Conservation (phyloP, 495 filamentous ascomycete genomes). For the Chaetomium cochliodes region DNA sequence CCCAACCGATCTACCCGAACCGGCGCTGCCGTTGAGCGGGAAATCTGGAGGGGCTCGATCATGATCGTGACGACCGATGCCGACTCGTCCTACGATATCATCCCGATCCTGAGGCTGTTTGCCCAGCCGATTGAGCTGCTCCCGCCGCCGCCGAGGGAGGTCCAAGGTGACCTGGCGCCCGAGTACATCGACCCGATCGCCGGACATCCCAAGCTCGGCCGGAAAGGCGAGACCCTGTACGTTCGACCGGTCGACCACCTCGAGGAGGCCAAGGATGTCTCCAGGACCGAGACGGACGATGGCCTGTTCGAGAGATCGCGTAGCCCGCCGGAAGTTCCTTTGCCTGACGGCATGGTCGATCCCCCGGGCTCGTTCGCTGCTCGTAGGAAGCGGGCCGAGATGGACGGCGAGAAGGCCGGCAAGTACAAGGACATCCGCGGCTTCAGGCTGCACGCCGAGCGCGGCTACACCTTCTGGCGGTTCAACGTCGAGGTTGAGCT, state of each 20-base stretch:
- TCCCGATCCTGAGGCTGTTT: constrained; percentile 78
- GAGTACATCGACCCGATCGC: constrained; percentile 88
- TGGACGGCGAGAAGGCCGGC: constrained; percentile 72
- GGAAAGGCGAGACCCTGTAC: constrained; percentile 75
- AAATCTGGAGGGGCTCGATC: constrained; percentile 88
- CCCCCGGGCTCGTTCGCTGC: constrained; percentile 48
- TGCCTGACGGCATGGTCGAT: constrained; percentile 35
- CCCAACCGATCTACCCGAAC: constrained; percentile 33
- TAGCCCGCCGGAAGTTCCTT: constrained; percentile 41
- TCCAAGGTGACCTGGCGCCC: constrained; percentile 66
- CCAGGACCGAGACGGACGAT: constrained; percentile 69
- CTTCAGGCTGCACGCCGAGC: constrained; percentile 78
- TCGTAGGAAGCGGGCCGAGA: constrained; percentile 45
- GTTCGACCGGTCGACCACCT: constrained; percentile 83
- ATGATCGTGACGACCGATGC: constrained; percentile 90
- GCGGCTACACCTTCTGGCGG: constrained; percentile 92
- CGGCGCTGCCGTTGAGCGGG: constrained; percentile 52
- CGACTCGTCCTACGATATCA: constrained; percentile 74
- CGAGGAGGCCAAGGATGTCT: constrained; percentile 71
- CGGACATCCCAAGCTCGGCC: constrained; percentile 78
- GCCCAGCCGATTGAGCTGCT: constrained; percentile 80
- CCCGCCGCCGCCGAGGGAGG: constrained; percentile 71
- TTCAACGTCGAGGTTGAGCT: constrained; percentile 94
- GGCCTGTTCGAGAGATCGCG: constrained; percentile 69
- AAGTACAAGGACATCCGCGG: constrained; percentile 76